Conservation (phyloP, 1,284 basidiomycete genomes). For the Ceratobasidium sp. region DNA sequence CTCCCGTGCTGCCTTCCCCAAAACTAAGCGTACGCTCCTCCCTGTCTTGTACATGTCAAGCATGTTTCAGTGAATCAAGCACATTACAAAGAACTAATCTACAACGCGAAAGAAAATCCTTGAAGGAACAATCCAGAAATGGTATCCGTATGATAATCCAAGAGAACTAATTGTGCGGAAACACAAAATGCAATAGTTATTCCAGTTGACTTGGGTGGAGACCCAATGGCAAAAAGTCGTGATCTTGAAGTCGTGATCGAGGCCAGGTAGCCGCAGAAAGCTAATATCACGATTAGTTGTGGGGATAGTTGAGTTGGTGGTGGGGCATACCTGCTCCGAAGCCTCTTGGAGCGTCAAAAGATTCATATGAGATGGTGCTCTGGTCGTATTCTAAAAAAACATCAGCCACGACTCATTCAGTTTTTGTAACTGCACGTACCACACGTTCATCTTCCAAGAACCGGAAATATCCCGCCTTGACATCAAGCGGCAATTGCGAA, state of each 20-base stretch:
- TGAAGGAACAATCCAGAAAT: not conserved
- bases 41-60: not conserved
- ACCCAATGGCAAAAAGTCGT: slow-evolving; percentile 50
- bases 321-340: slow-evolving; percentile 66
- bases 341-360: slow-evolving; percentile 72
- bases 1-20: not conserved
- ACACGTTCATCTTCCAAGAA: slow-evolving; percentile 71
- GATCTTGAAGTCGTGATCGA: slow-evolving; percentile 46
- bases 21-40: not conserved
- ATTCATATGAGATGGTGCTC: slow-evolving; percentile 82
- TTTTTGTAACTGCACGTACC: slow-evolving; percentile 61
- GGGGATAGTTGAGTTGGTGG: not conserved
- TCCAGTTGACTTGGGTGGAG: slow-evolving; percentile 46
- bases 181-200: slow-evolving; percentile 8
- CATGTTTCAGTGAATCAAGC: not conserved
- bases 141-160: slow-evolving; percentile 11
- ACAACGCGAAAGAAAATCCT: slow-evolving; percentile 2
- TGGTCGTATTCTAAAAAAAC: slow-evolving; percentile 67
- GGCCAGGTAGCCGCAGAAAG: slow-evolving; percentile 48
- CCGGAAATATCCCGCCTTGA: slow-evolving; percentile 70
- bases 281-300: not conserved
- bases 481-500: slow-evolving; percentile 76
- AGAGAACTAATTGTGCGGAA: not conserved
- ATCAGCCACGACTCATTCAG: slow-evolving; percentile 7
- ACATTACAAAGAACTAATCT: slow-evolving; percentile 10